Evolutionary conservation across 352 stramenopile species (phyloP).

Genomic region (Globisporangium megalacanthum): DNA sequence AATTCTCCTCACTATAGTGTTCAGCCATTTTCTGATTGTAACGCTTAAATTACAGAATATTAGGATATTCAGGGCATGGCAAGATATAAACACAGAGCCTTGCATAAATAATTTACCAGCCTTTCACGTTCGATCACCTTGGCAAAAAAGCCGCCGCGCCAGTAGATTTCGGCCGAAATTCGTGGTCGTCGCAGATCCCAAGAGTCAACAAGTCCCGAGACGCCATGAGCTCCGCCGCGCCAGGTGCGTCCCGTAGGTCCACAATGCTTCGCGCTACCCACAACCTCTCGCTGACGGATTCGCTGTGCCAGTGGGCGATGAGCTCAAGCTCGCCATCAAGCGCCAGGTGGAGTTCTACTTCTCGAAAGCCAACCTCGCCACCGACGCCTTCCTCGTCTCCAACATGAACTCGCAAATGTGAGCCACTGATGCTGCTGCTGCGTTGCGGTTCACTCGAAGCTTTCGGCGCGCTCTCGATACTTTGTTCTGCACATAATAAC

Average conservation of each 20-base stretch:
- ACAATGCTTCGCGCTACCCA: background rate
- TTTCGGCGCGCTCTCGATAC: background rate
- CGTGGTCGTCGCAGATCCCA: constrained; percentile 11
- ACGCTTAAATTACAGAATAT: too few species aligned
- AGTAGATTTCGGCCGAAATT: constrained; percentile 9
- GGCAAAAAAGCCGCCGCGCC: background rate
- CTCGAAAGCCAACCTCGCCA: constrained; percentile 80
- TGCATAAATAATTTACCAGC: too few species aligned
- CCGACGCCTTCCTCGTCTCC: constrained; percentile 83
- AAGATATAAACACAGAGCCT: too few species aligned
- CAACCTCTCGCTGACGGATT: background rate
- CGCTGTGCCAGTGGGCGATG: constrained; percentile 33
- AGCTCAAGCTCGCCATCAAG: constrained; percentile 79
- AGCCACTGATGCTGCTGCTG: constrained; percentile 2
- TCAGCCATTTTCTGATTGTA: too few species aligned
- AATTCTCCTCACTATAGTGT: too few species aligned
- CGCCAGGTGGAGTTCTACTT: constrained; percentile 92
- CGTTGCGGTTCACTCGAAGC: background rate
- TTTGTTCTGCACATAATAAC: background rate
- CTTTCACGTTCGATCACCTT: too few species aligned
- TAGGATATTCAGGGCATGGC: too few species aligned
- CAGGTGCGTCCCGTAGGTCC: constrained; percentile 4
- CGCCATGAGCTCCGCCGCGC: constrained; percentile 14
- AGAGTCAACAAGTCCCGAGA: constrained; percentile 2
- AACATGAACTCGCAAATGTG: constrained; percentile 90